A percentile compares a stretch with the other conserved stretches of the same genome.
These are phyloP conservation scores for Suillus alpinus DNA, from an alignment of 768 basidiomycete genomes.

Conservation along the genomic window DNA sequence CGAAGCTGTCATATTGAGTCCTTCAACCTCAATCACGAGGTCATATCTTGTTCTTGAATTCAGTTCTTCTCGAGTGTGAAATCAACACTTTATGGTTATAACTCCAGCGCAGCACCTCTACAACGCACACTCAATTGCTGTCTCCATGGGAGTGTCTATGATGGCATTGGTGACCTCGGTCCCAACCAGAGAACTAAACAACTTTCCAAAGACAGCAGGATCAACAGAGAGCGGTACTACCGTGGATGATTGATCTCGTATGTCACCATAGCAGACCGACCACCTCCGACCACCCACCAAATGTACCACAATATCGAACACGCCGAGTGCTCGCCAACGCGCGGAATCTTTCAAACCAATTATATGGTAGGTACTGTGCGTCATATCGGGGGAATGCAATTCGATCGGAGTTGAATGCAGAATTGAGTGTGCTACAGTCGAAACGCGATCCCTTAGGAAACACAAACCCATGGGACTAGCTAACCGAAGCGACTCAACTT, in stretches of 20 bases:
- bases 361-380: not conserved
- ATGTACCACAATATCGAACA: not conserved
- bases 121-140: not conserved
- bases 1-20: not conserved
- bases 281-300: not conserved
- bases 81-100: not conserved
- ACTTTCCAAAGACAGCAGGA: not conserved
- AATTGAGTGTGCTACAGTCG: not conserved
- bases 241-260: not conserved
- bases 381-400: not conserved
- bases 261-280: not conserved
- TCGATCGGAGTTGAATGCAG: not conserved
- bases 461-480: not conserved
- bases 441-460: not conserved
- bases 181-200: not conserved
- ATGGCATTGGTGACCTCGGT: not conserved
- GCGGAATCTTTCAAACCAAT: not conserved
- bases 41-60: not conserved
- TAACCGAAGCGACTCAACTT: not conserved
- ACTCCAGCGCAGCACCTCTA: not conserved
- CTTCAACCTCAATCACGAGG: not conserved
- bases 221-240: not conserved
- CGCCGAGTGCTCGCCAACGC: not conserved
- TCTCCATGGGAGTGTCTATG: not conserved
- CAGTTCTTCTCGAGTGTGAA: not conserved